phyloP scores from a whole-genome alignment of 2,329 filamentous ascomycete genomes.

The Bipolaris victoriae region DNA sequence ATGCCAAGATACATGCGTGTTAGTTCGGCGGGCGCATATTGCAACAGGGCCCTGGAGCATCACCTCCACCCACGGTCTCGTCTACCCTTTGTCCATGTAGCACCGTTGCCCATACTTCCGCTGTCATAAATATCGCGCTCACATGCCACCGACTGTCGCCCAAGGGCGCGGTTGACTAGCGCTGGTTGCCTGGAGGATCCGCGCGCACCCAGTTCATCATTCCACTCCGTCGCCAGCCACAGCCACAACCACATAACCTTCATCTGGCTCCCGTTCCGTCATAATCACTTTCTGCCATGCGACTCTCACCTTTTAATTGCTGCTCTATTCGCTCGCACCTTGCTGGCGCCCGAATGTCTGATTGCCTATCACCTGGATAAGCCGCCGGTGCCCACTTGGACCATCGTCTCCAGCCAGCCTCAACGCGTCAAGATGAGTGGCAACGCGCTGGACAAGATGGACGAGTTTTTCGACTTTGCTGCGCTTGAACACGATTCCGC shows the following conservation, averaged over 20 bases:
- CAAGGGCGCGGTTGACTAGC: constrained; percentile 9
- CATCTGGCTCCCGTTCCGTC: constrained; percentile 23
- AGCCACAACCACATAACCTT: constrained; percentile 17
- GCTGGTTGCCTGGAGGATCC: constrained; percentile 27
- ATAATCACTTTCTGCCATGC: constrained; percentile 24
- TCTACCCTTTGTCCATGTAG: background rate
- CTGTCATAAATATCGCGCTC: background rate
- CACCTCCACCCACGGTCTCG: background rate
- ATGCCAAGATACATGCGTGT: constrained; percentile 3
- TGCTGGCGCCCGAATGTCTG: constrained; percentile 8
- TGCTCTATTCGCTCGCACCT: constrained; percentile 2
- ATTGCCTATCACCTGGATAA: constrained; percentile 20
- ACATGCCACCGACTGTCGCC: background rate
- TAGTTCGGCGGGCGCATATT: constrained; percentile 8
- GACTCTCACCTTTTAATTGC: constrained; percentile 10
- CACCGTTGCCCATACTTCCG: background rate
- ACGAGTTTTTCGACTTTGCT: constrained; percentile 48
- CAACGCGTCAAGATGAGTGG: constrained; percentile 21
- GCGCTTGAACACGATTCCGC: constrained; percentile 32
- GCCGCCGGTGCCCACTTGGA: constrained; percentile 15
- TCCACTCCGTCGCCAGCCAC: background rate
- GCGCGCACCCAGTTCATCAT: constrained; percentile 33
- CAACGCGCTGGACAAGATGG: constrained; percentile 27
- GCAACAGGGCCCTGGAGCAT: background rate
- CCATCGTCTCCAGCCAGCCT: background rate